A percentile compares a stretch with the other conserved stretches of the same genome.
phyloP scores from a whole-genome alignment of 345 rosid species.

The Iberis pinnata region DNA sequence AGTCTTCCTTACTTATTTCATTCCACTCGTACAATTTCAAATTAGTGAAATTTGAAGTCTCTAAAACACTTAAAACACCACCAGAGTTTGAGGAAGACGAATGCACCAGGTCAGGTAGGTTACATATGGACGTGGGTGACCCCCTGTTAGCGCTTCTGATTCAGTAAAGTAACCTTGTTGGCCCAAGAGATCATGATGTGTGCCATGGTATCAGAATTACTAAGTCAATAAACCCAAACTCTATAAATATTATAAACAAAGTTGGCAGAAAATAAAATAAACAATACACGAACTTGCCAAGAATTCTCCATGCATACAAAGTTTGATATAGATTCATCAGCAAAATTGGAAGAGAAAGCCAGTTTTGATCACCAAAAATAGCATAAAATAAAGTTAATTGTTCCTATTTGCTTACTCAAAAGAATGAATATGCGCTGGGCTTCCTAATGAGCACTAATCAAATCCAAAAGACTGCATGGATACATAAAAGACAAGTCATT shows the following conservation, averaged over 20 bases:
- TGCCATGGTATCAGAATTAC: conserved; percentile 25
- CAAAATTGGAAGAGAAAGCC: background rate
- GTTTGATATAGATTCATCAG: conserved; percentile 17
- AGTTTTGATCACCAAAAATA: background rate
- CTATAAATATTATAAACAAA: conserved; percentile 9
- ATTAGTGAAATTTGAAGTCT: conserved; percentile 60
- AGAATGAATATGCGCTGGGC: conserved; percentile 62
- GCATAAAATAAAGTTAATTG: background rate
- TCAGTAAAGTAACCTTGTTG: conserved; percentile 56
- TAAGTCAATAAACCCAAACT: conserved; percentile 11
- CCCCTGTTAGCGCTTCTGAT: conserved; percentile 59
- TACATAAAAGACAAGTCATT: too few species aligned
- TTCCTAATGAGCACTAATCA: conserved; percentile 93
- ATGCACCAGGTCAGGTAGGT: conserved; percentile 77
- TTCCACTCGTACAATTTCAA: too few species aligned
- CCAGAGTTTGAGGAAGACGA: conserved; percentile 68
- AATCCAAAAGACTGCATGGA: conserved; percentile 88
- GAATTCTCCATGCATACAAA: conserved; percentile 78
- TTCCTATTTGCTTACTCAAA: conserved; percentile 72
- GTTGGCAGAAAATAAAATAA: conserved; percentile 11
- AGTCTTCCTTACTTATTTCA: background rate
- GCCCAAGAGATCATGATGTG: conserved; percentile 76
- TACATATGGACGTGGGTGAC: conserved; percentile 85
- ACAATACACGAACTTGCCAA: too few species aligned
- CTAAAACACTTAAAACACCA: conserved; percentile 62